Evolutionary conservation across 139 green algal species (phyloP).

Genomic region (Bryopsis sp.): DNA sequence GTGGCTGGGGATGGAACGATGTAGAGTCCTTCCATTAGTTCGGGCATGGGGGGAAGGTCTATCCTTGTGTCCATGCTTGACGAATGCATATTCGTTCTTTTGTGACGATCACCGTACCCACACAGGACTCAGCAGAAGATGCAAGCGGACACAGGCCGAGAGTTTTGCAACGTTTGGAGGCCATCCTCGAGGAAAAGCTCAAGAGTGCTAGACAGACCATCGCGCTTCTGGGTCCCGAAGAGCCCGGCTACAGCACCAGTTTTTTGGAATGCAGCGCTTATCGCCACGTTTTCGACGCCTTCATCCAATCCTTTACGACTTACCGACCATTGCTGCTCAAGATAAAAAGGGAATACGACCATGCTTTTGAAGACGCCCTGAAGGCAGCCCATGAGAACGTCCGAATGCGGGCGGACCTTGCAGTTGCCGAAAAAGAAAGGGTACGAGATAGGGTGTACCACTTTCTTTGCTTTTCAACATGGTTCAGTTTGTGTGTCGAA

Average conservation of each 20-base stretch:
- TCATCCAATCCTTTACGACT: conserved; percentile 51
- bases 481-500: too few relatives aligned
- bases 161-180: background rate
- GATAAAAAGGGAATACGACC: conserved; percentile 42
- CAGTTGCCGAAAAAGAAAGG: conserved; percentile 32
- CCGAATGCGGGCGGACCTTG: conserved; percentile 44
- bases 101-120: too few relatives aligned
- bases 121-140: too few relatives aligned
- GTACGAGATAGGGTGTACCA: too few relatives aligned
- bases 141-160: background rate
- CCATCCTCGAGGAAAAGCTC: background rate
- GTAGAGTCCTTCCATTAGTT: too few relatives aligned
- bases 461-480: too few relatives aligned
- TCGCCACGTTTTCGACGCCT: conserved; percentile 40
- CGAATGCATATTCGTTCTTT: too few relatives aligned
- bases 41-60: too few relatives aligned
- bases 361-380: conserved; percentile 41
- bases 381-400: conserved; percentile 43
- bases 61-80: too few relatives aligned
- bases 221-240: background rate
- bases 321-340: conserved; percentile 41
- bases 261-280: background rate
- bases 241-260: background rate
- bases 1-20: too few relatives aligned
- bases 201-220: background rate